Conservation (phyloP, 2,329 filamentous ascomycete genomes). For the Sarocladiaceae sp. region DNA sequence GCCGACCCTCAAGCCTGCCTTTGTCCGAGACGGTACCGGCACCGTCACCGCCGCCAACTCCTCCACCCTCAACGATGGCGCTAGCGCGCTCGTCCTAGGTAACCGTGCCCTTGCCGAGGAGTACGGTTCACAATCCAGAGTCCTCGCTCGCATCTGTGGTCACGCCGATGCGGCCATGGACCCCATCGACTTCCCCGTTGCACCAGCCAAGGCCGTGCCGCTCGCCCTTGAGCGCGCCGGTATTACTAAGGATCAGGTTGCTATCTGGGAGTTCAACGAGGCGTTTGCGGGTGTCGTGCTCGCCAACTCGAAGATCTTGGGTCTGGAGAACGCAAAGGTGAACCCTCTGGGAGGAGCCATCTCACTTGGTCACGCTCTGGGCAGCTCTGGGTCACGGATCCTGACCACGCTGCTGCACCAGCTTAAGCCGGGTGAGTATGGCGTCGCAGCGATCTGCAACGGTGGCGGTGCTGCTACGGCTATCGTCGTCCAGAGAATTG, state of each 20-base stretch:
- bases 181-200: constrained; percentile 89
- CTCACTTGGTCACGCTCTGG: constrained; percentile 84
- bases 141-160: constrained; percentile 81
- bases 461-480: constrained; percentile 90
- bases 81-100: constrained; percentile 80
- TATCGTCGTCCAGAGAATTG: constrained; percentile 82
- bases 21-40: constrained; percentile 77
- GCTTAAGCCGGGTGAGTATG: constrained; percentile 87
- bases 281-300: constrained; percentile 95
- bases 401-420: constrained; percentile 88
- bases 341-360: constrained; percentile 91
- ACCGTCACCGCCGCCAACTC: constrained; percentile 94
- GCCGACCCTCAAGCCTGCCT: constrained; percentile 82
- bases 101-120: constrained; percentile 76
- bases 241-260: constrained; percentile 85
- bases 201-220: constrained; percentile 87
- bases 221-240: constrained; percentile 85
- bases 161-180: constrained; percentile 89
- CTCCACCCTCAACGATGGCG: constrained; percentile 92
- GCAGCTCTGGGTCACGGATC: constrained; percentile 90
- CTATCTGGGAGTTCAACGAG: constrained; percentile 98
- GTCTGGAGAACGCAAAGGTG: constrained; percentile 72
- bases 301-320: constrained; percentile 89
- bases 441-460: constrained; percentile 94
- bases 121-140: constrained; percentile 72